Base-by-base conservation (phyloP, 345 rosid genomes). In the Eucalyptus marginata region DNA sequence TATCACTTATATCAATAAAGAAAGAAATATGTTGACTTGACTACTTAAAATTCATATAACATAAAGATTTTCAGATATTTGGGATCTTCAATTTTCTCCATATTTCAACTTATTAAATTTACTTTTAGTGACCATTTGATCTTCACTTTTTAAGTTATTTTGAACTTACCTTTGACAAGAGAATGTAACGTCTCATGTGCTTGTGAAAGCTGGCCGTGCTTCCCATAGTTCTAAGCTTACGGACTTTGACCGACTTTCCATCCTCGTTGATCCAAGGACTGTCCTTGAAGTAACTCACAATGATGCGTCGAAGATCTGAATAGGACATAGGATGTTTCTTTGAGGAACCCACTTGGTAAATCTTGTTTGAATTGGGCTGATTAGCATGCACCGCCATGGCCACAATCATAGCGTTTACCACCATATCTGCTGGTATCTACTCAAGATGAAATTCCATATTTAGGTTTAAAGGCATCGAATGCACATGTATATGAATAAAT, bases 361-460 rank as follows among this genome's bases (percentile, higher is more conserved):
- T 89, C 43, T 10, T 86, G 40, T 59, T 5, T 47, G 50, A 36
- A 29, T 40, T 20, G 24, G 87, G 87, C 52, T 22, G 87, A 24
- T 58, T 62, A 22, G 87, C 88, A 83, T 87, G 90, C 22, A 84
- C 62, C 31, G 15, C 89, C 87, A 88, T 86, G 29, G 89, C 92
- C 79, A 91, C 89, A 1, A 93, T 89, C 52, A 93, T 89, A 2
- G 90, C 86, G 20, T 91, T 93, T 76, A 90, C 92, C 88, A 93
- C 92, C 93, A 93, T 90, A 76, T 93, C 93, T 0, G 89, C 93
- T 3, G 93, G 94, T 85, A 91, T 62, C 92, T 93, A 89, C 36
- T 36, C 36, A 24, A 33, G 33, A 10, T 29, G 24, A 13, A 68
- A 15, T 20, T 44, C 22, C 31, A 25, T n/a, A 86, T 79, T 87